Evolutionary conservation across 345 rosid species (phyloP), one percentile per base, ranked within the genome.

Genomic region (Bruguiera sexangula): DNA sequence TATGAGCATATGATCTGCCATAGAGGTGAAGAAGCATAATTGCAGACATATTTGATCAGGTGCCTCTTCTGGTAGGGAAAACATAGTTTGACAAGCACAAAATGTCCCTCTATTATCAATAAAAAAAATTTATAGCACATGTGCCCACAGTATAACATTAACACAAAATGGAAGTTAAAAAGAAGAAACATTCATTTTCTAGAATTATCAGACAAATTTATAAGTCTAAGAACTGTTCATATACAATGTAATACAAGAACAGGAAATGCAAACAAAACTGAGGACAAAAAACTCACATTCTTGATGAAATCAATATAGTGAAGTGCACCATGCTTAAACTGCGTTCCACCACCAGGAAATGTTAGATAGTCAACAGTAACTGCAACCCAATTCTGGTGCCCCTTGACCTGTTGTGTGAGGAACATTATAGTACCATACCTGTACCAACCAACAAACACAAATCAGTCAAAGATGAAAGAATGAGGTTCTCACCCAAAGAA

Each of bases 291-390:
- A 8, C 3, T 68, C 62, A 89, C 99, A 96, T 92, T 87, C 79
- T 88, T 84, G 66, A 95, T 86, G 74, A 92, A 95, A 85, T 92
- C 96, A 30, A 95, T 86, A 78, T 92, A 92, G 80, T 92, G 98
- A 55, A 92, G 91, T 78, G 96, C 96, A 60, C 98, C 97, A 53
- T 87, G 85, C 85, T 82, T 92, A 82, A 95, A 95, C 74, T 95
- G 97, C 73, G 99, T 95, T 78, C 99, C 97, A 58, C 97, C 99
- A 69, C 99, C 99, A 54, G 99, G 99, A 75, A 95, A 95, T 69
- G 96, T 90, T 62, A 95, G 90, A 81, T 84, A 95, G 75, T 92
- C 96, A 64, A 98, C 99, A 20, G 80, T 70, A 29, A 95, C 89
- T 81, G 92, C 92, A 63, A 95, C 98, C 99, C 99, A 95, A 69